Evolutionary conservation across 345 rosid genomes (phyloP).

Genomic region (Lagerstroemia speciosa): DNA sequence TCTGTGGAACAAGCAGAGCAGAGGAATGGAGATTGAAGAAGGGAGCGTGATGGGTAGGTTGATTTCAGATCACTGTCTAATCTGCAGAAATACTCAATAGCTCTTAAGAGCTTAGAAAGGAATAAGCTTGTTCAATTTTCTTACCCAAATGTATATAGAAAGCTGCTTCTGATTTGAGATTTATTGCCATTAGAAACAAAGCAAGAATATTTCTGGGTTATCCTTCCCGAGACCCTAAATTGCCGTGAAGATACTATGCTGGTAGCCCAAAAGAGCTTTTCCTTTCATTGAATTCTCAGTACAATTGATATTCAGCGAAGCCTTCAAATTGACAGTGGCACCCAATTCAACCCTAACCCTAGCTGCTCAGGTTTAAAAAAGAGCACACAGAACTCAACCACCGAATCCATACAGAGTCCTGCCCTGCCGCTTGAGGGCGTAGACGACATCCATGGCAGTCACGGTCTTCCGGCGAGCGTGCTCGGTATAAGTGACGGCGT

Average conservation of each 20-base stretch:
- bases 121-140: background rate
- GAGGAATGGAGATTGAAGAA: conserved; percentile 26
- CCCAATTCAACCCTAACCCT: background rate
- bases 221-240: background rate
- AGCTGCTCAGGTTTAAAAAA: background rate
- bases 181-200: background rate
- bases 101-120: background rate
- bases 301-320: background rate
- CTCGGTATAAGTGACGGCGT: conserved; percentile 14
- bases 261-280: background rate
- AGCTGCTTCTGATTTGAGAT: background rate
- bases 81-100: conserved; percentile 24
- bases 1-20: conserved; percentile 42
- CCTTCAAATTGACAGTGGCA: background rate
- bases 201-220: background rate
- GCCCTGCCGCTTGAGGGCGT: conserved; percentile 14
- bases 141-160: background rate
- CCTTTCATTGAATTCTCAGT: background rate
- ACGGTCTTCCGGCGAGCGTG: conserved; percentile 14
- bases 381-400: background rate
- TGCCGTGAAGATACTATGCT: background rate
- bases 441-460: conserved; percentile 14
- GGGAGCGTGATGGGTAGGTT: conserved; percentile 31
- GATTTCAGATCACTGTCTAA: conserved; percentile 29
- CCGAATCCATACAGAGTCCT: conserved; percentile 13